Evolutionary conservation across 129 eudicot species (phyloP), one percentile per base, ranked within the genome.

Genomic region (Cynara cardunculus): DNA sequence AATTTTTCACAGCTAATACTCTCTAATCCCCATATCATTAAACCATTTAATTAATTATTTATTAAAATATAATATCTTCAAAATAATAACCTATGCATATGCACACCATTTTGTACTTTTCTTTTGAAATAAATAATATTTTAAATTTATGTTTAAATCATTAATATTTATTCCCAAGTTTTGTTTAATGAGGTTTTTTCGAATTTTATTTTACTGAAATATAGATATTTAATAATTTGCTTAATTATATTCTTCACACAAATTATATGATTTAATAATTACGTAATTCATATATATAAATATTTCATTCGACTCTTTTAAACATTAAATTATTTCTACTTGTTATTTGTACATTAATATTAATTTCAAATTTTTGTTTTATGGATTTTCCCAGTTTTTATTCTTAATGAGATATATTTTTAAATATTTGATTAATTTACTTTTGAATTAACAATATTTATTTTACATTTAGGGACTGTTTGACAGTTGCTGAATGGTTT

Each of bases 1-100:
- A 32, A 18, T 19, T 76, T 61, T 76, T 76, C 72, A 76, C 80
- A 76, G 71, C 80, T 76, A 76, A 76, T 76, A 76, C 22, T 76
- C 56, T 72, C 72, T 62, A 61, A 32, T 76, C 80, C 80, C 80
- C 56, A 34, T 61, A 76, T 62, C 56, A 32, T 31, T 62, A 62
- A 76, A 61, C 31, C 56, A 56, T 19, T n/a, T 46, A 21, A 10
- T 56, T 28, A 39, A 22, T 35, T 71, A 7, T 21, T 64, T 64
- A 64, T 64, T 22, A 64, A 39, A 76, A 32, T 56, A 59, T 26
- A 75, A 75, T 75, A 59, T 75, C 49, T 75, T 75, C 13, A 56
- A 11, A 30, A 10, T n/a, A 49, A 27, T 74, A 35, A 4, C 19
- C 56, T 25, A 16, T 16, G 25, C 19, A 74, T 74, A 7, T 73